Evolutionary conservation across 352 stramenopile genomes (phyloP), one percentile per base, ranked within the genome.

Genomic region (Globisporangium okanoganense): DNA sequence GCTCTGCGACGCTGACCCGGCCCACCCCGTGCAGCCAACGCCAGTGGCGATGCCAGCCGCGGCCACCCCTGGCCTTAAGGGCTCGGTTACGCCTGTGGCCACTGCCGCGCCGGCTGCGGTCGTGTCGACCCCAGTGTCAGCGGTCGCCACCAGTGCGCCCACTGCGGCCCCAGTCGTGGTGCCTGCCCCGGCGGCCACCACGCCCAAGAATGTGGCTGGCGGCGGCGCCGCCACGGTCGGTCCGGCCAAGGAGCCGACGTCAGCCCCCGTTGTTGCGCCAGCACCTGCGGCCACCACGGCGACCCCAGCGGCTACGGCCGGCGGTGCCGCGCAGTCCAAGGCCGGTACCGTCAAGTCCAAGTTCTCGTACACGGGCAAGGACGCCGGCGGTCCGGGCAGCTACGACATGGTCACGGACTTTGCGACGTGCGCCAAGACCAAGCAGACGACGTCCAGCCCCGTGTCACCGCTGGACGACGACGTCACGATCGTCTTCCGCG

Each of bases 321-420:
- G n/a, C 14, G 69, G 71, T 47, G 22, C 58, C 31, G 22, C 54
- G 25, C 73, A 80, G 56, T 72, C 67, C 44, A 65, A 64, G 25
- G 58, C 72, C 4, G 80, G 80, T 55, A 74, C 59, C 4, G 54
- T 85, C 51, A 71, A 72, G 41, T 53, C 43, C 22, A 59, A 71
- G 58, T 83, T 83, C 67, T 75, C 76, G 66, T 90, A 85, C 76
- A 78, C 65, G 29, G 81, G 78, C 50, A 56, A 56, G 43, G 73
- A 86, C 62, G 73, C 65, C 57, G 81, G 81, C 27, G 78, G 81
- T 25, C 65, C 75, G 9, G 81, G 83, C 45, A 55, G 59, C 43
- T 93, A 91, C 67, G 58, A 87, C 5, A 84, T 85, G 70, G 83
- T 93, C 67, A 90, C 83, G 20, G 70, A 91, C 68, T 65, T 88